Base-by-base conservation (phyloP, 202 grass and related monocot species). In the Eragrostis tef region DNA sequence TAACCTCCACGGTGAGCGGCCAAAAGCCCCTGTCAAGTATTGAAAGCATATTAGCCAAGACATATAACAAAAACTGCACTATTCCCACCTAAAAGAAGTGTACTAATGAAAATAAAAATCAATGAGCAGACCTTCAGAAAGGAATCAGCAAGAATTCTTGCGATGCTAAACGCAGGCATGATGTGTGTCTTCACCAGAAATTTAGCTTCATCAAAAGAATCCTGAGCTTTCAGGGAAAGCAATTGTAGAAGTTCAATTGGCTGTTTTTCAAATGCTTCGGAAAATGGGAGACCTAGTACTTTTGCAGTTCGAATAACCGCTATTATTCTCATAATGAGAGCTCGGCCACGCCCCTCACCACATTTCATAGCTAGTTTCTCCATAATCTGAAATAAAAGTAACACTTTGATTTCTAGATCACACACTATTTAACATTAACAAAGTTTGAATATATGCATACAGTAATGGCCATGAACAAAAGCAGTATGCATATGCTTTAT, bases 1-100 rank as follows among this genome's bases (percentile, higher is more conserved):
- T 89, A 98, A 16, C 90, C 95, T 74, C 92, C 95, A 89, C 90
- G 92, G 64, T 98, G 92, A 52, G 95, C 95, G 41, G 95, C 92
- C 61, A 94, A 84, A 67, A 98, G 87, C 25, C 95, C 95, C 95
- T 98, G 65, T 67, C 20, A 82, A 79, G 50, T 65, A 79, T 86
- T 66, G 45, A 77, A 94, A 82, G 60, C 65, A 74, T 65, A 60
- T 61, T 54, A 61, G 49, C 53, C 57, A 83, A 78, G 39, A 73
- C 17, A 77, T 61, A 4, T 57, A 72, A 79, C 68, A 84, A 84
- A 50, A 14, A 74, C 16, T 58, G 10, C 17, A 22, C 45, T 77
- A 63, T 85, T 15, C 44, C 60, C 22, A 75, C 47, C 48, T 5
- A 76, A 71, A 50, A 85, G 66, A 87, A 21, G 29, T 56, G 19